phyloP scores from a whole-genome alignment of 352 stramenopile genomes.

The Peronospora destructor region DNA sequence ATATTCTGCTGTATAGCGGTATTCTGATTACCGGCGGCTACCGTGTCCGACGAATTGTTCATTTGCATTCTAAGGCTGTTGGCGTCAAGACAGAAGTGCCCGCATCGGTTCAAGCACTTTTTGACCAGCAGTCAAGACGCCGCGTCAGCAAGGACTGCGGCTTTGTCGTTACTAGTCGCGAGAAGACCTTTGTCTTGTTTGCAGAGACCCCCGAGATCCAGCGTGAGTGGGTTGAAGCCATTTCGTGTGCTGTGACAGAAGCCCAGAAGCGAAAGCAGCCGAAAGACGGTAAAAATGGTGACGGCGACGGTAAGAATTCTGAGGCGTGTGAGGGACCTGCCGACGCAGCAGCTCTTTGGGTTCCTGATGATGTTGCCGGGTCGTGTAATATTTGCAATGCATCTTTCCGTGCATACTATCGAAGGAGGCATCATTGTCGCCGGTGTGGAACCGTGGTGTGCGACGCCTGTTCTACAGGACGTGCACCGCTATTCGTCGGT shows the following conservation, averaged over 20 bases:
- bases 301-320: slow-evolving; percentile 15
- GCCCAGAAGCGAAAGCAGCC: slow-evolving; percentile 31
- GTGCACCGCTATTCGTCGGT: slow-evolving; percentile 64
- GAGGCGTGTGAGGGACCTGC: slow-evolving; percentile 42
- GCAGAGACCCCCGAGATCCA: slow-evolving; percentile 38
- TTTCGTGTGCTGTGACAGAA: slow-evolving; percentile 45
- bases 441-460: slow-evolving; percentile 75
- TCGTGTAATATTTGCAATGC: slow-evolving; percentile 62
- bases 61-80: slow-evolving; percentile 68
- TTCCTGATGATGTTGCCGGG: slow-evolving; percentile 61
- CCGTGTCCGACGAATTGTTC: slow-evolving; percentile 57
- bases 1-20: slow-evolving; percentile 78
- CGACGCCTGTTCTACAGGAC: slow-evolving; percentile 60
- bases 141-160: slow-evolving; percentile 47
- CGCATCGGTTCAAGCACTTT: slow-evolving; percentile 40
- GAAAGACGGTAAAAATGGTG: slow-evolving; percentile 13
- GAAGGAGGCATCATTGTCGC: slow-evolving; percentile 64
- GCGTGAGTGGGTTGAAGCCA: slow-evolving; percentile 52
- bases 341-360: slow-evolving; percentile 65
- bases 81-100: slow-evolving; percentile 56
- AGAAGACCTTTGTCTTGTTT: slow-evolving; percentile 83
- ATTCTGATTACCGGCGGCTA: slow-evolving; percentile 69
- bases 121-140: slow-evolving; percentile 34
- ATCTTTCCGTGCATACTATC: slow-evolving; percentile 71
- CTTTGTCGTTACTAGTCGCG: slow-evolving; percentile 69